Evolutionary conservation across 306 rosid species (phyloP), one percentile per base, ranked within the genome.

Genomic region (Neltuma alba): DNA sequence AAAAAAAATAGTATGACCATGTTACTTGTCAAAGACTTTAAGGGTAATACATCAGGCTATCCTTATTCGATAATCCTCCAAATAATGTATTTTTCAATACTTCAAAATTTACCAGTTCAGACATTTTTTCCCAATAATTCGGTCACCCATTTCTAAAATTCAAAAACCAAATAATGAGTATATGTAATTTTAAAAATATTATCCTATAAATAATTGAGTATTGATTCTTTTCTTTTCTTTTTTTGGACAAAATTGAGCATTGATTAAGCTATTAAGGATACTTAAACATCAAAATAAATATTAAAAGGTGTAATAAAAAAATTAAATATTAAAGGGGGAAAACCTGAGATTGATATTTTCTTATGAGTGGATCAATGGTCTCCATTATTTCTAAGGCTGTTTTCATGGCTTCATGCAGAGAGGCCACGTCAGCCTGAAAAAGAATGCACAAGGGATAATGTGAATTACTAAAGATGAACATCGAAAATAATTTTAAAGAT

Each of bases 301-400:
- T n/a, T n/a, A n/a, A n/a, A n/a, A n/a, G n/a, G n/a, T n/a, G n/a
- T n/a, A n/a, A n/a, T n/a, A n/a, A n/a, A n/a, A n/a, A n/a, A n/a
- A n/a, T n/a, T n/a, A n/a, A n/a, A 20, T 63, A 61, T 18, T 64
- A 58, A 57, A 25, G 16, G 33, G 31, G 28, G 21, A 21, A 63
- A 62, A 92, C 98, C 97, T 89, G 85, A 1, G 70, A 60, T 40
- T 86, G 80, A 80, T 76, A 75, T 84, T 77, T 74, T 8, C 78
- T 50, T 37, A 85, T 86, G 23, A 77, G 65, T 68, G 81, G 40
- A 70, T 84, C 81, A 40, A 91, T 63, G 40, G 66, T 80, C 54
- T 79, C 88, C 91, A 91, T 83, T 33, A 78, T 88, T 77, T 66
- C 60, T 74, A 80, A 40, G 60, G 97, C 92, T 28, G 45, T 52